phyloP scores from a whole-genome alignment of 441 rosid species.

The Aleurites moluccanus region DNA sequence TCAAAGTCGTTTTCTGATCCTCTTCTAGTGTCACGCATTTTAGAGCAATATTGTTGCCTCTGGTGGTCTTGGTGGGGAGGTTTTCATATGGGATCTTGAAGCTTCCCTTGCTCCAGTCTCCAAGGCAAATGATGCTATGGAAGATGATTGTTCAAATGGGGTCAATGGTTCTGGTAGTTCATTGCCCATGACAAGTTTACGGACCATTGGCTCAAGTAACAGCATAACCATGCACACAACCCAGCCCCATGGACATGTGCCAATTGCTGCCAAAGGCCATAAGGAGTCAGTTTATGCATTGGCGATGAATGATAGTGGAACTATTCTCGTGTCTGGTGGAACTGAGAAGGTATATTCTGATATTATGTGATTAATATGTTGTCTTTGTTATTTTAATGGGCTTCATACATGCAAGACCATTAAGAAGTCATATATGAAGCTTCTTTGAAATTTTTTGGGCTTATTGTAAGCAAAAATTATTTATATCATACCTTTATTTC shows the following conservation, averaged over 20 bases:
- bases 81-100: conserved; percentile 94
- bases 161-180: conserved; percentile 57
- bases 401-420: not conserved
- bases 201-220: conserved; percentile 81
- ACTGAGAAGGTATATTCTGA: conserved; percentile 81
- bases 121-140: conserved; percentile 66
- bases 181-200: conserved; percentile 67
- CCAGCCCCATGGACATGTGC: conserved; percentile 76
- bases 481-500: conserved; percentile 21
- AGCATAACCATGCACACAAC: conserved; percentile 63
- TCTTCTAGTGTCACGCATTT: conserved; percentile 62
- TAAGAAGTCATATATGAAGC: conserved; percentile 1
- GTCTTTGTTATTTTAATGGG: not conserved
- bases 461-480: not conserved
- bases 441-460: not conserved
- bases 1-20: conserved; percentile 56
- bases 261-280: conserved; percentile 87
- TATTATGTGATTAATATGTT: not conserved
- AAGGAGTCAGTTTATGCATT: conserved; percentile 99
- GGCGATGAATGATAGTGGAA: conserved; percentile 90
- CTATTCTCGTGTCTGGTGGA: conserved; percentile 96
- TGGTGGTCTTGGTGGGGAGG: conserved; percentile 99
- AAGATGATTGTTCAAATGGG: conserved; percentile 74
- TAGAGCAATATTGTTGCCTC: conserved; percentile 97
- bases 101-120: conserved; percentile 73